phyloP scores from a whole-genome alignment of 495 filamentous ascomycete genomes.

The Sabuloglossum arenarium region DNA sequence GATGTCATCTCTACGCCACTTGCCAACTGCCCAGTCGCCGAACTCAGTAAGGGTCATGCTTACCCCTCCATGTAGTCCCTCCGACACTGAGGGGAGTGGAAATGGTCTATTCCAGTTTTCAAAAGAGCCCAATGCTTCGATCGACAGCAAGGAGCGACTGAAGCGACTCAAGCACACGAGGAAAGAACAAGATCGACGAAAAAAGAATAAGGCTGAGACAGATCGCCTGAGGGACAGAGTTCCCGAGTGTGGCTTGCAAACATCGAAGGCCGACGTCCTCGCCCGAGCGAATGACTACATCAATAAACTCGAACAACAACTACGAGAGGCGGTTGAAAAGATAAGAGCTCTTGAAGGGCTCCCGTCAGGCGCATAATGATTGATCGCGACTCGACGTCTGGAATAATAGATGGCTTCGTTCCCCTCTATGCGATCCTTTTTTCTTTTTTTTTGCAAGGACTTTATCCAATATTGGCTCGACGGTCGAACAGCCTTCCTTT shows the following conservation, averaged over 20 bases:
- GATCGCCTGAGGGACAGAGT: neutral
- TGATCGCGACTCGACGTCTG: neutral
- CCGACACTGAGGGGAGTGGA: neutral
- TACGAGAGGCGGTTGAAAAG: neutral
- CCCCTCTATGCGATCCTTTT: neutral
- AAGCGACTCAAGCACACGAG: neutral
- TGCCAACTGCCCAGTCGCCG: neutral
- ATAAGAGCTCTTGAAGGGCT: neutral
- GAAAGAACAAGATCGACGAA: neutral
- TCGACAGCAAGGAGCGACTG: neutral
- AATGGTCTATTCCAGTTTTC: neutral
- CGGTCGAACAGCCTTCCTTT: neutral
- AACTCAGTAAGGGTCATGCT: neutral
- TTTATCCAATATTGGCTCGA: neutral
- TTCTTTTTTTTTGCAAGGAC: neutral
- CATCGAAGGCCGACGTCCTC: neutral
- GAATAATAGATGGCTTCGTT: neutral
- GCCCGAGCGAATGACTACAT: neutral
- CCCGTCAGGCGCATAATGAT: neutral
- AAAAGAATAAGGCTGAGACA: neutral
- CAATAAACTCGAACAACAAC: neutral
- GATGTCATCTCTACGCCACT: neutral
- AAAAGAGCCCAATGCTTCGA: neutral
- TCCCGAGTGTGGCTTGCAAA: neutral
- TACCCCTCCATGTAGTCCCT: neutral